A percentile compares a stretch with the other conserved stretches of the same genome.
phyloP scores from a whole-genome alignment of 495 filamentous ascomycete genomes.

The Penicillium coprophilum region DNA sequence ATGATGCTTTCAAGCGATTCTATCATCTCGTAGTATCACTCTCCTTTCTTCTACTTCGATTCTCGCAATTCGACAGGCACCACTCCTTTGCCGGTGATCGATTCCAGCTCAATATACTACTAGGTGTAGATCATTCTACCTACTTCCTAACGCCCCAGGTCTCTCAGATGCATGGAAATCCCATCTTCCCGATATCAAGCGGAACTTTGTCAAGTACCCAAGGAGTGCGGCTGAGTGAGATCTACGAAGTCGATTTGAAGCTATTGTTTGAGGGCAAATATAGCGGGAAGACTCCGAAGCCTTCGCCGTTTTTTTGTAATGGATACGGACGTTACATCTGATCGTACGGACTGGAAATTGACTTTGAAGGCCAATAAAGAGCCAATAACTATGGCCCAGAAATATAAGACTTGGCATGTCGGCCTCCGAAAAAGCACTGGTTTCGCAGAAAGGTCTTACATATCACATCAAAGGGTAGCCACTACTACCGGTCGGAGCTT shows the following conservation, averaged over 20 bases:
- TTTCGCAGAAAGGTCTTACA: no score
- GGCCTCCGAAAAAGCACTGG: no score
- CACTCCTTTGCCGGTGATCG: no score
- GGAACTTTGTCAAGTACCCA: neutral
- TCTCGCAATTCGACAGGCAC: no score
- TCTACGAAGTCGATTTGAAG: neutral
- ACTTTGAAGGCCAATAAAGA: no score
- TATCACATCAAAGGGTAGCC: neutral
- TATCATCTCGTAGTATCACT: no score
- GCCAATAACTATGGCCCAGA: no score
- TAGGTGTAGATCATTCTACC: no score
- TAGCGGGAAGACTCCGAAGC: neutral
- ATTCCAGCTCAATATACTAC: no score
- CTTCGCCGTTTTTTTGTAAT: neutral
- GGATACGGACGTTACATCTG: constrained; percentile 1
- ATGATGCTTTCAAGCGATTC: no score
- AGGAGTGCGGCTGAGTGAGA: constrained; percentile 3
- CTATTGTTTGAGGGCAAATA: neutral
- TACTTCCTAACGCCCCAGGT: neutral
- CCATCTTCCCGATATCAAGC: constrained; percentile 2
- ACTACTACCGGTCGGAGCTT: neutral
- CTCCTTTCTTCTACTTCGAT: no score
- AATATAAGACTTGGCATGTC: no score
- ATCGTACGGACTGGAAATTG: neutral
- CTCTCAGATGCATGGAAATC: neutral